phyloP scores from a whole-genome alignment of 805 yeast species.

The Cyberlindnera amylophila region DNA sequence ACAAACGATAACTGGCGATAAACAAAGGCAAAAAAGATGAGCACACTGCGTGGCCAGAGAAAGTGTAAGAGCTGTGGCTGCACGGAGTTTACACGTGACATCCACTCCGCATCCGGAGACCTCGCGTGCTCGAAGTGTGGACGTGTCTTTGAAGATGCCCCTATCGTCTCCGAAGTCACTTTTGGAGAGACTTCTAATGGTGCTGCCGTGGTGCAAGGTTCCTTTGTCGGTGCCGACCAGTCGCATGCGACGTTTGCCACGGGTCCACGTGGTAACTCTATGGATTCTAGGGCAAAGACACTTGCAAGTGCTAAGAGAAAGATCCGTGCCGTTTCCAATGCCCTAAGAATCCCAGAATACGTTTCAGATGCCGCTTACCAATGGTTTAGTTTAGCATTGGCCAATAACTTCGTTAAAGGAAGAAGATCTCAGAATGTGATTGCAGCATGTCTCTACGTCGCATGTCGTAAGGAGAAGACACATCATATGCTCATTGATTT shows the following conservation, averaged over 20 bases:
- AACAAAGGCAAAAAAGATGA: neutral
- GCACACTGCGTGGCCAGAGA: neutral
- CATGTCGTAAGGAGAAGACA: slow-evolving; percentile 87
- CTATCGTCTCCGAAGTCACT: slow-evolving; percentile 92
- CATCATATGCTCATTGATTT: slow-evolving; percentile 96
- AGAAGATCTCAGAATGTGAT: slow-evolving; percentile 91
- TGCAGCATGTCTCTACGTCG: slow-evolving; percentile 91
- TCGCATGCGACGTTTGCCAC: slow-evolving; percentile 64
- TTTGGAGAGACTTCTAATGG: slow-evolving; percentile 91
- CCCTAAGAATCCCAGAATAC: slow-evolving; percentile 76
- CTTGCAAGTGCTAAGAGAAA: slow-evolving; percentile 77
- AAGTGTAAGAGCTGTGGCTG: slow-evolving; percentile 50
- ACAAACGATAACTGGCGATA: neutral
- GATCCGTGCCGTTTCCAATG: slow-evolving; percentile 74
- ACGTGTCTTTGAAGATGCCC: slow-evolving; percentile 82
- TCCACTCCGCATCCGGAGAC: slow-evolving; percentile 64
- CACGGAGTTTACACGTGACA: slow-evolving; percentile 49
- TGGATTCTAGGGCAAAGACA: slow-evolving; percentile 89
- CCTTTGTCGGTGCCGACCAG: slow-evolving; percentile 88
- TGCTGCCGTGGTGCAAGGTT: slow-evolving; percentile 94
- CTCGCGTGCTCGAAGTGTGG: slow-evolving; percentile 83
- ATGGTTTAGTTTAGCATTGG: slow-evolving; percentile 85
- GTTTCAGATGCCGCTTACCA: slow-evolving; percentile 82
- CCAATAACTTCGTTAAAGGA: slow-evolving; percentile 94
- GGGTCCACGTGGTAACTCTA: slow-evolving; percentile 62